Base-by-base conservation (phyloP, 495 filamentous ascomycete genomes). In the Hypoxylon fragiforme region DNA sequence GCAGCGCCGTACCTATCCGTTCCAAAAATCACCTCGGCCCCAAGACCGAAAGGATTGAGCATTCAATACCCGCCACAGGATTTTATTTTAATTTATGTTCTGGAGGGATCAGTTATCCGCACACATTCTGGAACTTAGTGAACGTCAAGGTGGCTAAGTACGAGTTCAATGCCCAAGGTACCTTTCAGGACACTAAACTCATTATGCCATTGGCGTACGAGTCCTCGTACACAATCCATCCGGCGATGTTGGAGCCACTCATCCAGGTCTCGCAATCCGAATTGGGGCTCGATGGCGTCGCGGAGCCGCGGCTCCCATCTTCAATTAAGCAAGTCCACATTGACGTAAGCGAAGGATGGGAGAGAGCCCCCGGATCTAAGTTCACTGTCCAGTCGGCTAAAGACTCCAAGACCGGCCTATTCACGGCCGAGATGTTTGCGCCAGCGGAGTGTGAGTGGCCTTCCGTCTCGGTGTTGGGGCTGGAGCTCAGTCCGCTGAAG, bases 201-300 rank as follows among this genome's bases (percentile, higher is more conserved):
- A 66, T 62, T 15, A 83, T 83, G 79, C 80, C 80, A 0, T 21
- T 73, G 41, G 60, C 58, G 20, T 64, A 72, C 32, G 75, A 82
- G 50, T 73, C 70, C 0, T 57, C 67, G 0, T 76, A 66, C 47
- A 60, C 78, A 28, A 43, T 75, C 0, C 78, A 81, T 35, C 77
- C 79, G 7, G 66, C 74, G 0, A 65, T 72, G 0, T 48, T 81
- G 3, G 79, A 81, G 31, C 54, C 68, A 18, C 70, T 76, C 50
- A 53, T 76, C 3, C 78, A 82, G 50, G 13, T 67, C 38, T 50
- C 67, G 40, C 41, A 72, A 32, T 44, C 70, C 31, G 57, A 63
- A 30, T 40, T 68, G 9, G 66, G 53, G 0, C 37, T 57, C 13
- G 44, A 51, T 3, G 43, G 50, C 35, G 26, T 22, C 3, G 43